These are phyloP conservation scores for Metschnikowia gruessii DNA, from an alignment of 805 yeast genomes.

Conservation along the genomic window DNA sequence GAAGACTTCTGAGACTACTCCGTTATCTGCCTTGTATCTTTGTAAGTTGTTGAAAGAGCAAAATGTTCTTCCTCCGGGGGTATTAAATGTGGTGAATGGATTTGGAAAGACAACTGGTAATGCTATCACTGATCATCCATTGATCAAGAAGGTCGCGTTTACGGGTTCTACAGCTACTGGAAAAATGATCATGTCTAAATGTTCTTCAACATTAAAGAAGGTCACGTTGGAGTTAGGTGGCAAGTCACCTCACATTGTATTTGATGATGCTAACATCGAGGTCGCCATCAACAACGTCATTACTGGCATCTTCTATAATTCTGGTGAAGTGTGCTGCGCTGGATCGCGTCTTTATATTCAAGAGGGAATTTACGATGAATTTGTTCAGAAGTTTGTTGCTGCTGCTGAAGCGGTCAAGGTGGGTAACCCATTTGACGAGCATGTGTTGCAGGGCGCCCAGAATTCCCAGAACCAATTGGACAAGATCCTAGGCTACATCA, in stretches of 20 bases:
- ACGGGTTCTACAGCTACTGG: slow-evolving; percentile 95
- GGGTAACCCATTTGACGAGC: slow-evolving; percentile 83
- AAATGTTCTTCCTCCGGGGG: slow-evolving; percentile 84
- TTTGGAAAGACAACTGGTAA: slow-evolving; percentile 83
- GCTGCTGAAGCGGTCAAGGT: slow-evolving; percentile 55
- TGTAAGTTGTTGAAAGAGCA: slow-evolving; percentile 71
- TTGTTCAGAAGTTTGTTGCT: slow-evolving; percentile 57
- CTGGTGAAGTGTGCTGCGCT: slow-evolving; percentile 96
- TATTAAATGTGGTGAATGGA: slow-evolving; percentile 82
- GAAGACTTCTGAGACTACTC: slow-evolving; percentile 91
- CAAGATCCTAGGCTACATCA: slow-evolving; percentile 72
- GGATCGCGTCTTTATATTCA: slow-evolving; percentile 90
- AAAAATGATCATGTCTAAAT: slow-evolving; percentile 80
- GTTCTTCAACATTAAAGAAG: slow-evolving; percentile 70
- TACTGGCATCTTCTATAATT: slow-evolving; percentile 84
- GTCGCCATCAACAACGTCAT: slow-evolving; percentile 73
- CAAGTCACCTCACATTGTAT: slow-evolving; percentile 88
- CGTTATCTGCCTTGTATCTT: slow-evolving; percentile 78
- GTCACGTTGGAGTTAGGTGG: slow-evolving; percentile 96
- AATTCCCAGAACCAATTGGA: slow-evolving; percentile 77
- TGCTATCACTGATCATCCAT: slow-evolving; percentile 72
- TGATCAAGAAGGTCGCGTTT: slow-evolving; percentile 86
- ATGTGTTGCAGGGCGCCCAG: slow-evolving; percentile 87
- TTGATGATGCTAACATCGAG: slow-evolving; percentile 79
- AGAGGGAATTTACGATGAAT: slow-evolving; percentile 76